Base-by-base conservation (phyloP, 2,329 filamentous ascomycete species). In the Scorias spongiosa region DNA sequence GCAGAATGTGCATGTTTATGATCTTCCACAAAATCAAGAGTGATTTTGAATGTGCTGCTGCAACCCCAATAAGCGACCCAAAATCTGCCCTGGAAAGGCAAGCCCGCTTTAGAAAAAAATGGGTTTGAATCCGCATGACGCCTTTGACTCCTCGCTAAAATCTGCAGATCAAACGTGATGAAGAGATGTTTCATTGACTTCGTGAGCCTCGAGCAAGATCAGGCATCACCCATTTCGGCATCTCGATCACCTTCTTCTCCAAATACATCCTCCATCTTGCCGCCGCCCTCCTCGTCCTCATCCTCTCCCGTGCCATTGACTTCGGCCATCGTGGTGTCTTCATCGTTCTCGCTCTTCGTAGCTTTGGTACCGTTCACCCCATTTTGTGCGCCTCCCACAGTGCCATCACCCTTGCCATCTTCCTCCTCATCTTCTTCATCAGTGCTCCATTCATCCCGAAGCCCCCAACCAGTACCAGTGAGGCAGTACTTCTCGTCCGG, bases 401-500 rank as follows among this genome's bases (percentile, higher is more conserved):
- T 49, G 73, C 67, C 39, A 80, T 70, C 54, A 74, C 74, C 59
- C 71, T 71, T 55, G 29, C 51, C 55, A 43, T 56, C 54, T 15
- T 52, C 59, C 10, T 49, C 56, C 26, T 59, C 59, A 49, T 68
- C 67, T 44, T 72, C 70, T 0, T 63, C 67, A 42, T 75, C 71
- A 52, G 68, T 71, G 43, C 74, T 71, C 72, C 72, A 76, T 53
- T 74, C 71, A 46, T 75, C 71, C 56, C 67, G 69, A 59, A 77
- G 57, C 32, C 67, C 66, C 74, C 73, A 77, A 29, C 68, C 71
- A 8, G 65, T 64, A 0, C 74, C 74, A 2, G 72, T 76, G 41
- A 76, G 61, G 57, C 72, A 75, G 53, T 78, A 80, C 57, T 75
- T 63, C 66, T 80, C 77, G 11, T 73, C 72, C 48, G 77, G 77